A percentile compares a stretch with the other conserved stretches of the same genome.
Evolutionary conservation across 2,329 filamentous ascomycete species (phyloP).

Genomic region (Claviceps sp.): DNA sequence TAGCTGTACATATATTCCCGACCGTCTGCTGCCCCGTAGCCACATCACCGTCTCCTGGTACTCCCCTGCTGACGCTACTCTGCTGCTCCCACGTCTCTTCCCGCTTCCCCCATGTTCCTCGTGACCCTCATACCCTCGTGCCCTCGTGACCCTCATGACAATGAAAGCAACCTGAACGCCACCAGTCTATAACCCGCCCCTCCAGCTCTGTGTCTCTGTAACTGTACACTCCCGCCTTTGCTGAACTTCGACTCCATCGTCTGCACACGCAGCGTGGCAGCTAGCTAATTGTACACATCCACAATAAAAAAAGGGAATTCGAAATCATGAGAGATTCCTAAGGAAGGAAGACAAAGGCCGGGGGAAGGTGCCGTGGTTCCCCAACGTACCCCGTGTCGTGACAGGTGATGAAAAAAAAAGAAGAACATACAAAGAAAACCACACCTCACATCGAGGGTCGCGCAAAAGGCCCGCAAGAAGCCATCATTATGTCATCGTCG

Average conservation of each 20-base stretch:
- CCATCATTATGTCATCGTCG: not conserved
- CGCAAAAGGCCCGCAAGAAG: not conserved
- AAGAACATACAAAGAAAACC: not conserved
- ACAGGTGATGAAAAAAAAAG: not conserved
- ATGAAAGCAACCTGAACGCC: not conserved
- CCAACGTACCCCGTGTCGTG: not conserved
- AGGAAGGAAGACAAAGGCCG: not conserved
- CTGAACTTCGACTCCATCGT: not conserved
- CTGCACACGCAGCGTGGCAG: not conserved
- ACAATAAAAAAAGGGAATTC: not conserved
- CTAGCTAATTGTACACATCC: constrained; percentile 3
- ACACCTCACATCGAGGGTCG: not conserved
- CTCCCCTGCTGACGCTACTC: too few relatives aligned
- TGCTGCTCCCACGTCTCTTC: too few relatives aligned
- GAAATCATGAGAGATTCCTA: not conserved
- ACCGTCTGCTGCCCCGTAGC: too few relatives aligned
- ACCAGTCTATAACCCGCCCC: not conserved
- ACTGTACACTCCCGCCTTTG: not conserved
- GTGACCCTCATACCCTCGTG: too few relatives aligned
- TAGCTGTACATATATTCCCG: too few relatives aligned
- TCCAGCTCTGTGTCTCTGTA: not conserved
- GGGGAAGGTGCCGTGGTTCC: not conserved
- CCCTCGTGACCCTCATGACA: too few relatives aligned
- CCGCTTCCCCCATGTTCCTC: too few relatives aligned
- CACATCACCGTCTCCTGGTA: too few relatives aligned